Percentiles rank a stretch among this genome's conserved stretches.
These are phyloP conservation scores for Phanerodontia chrysosporium DNA, from an alignment of 768 basidiomycete genomes.

Conservation along the genomic window DNA sequence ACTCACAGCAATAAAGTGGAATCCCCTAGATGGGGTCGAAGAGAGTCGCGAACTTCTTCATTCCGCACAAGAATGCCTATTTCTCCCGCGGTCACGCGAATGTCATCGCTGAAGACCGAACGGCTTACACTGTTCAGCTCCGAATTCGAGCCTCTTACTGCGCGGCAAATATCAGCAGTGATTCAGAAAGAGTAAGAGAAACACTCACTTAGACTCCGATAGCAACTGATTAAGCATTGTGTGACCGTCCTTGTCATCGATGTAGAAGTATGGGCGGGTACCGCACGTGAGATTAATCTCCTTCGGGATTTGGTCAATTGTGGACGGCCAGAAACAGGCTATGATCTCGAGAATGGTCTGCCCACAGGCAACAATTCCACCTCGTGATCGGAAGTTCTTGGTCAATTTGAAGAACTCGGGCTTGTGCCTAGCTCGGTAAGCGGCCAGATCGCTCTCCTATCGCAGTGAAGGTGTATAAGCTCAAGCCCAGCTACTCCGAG, in stretches of 20 bases:
- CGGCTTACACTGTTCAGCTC: constrained; percentile 57
- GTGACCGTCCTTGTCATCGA: constrained; percentile 39
- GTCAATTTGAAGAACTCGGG: constrained; percentile 52
- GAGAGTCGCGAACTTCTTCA: constrained; percentile 41
- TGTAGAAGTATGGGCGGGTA: constrained; percentile 51
- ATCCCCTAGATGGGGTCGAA: constrained; percentile 48
- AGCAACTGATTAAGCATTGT: constrained; percentile 53
- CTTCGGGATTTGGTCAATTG: constrained; percentile 54
- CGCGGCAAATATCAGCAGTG: background rate
- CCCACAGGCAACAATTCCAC: constrained; percentile 72
- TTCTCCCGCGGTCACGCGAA: background rate
- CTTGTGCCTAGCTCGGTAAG: background rate
- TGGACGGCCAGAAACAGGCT: constrained; percentile 54
- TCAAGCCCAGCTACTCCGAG: background rate
- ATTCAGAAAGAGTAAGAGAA: no score
- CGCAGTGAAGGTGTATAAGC: background rate
- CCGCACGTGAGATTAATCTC: constrained; percentile 57
- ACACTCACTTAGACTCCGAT: constrained; percentile 42
- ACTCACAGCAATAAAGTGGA: constrained; percentile 58
- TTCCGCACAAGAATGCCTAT: constrained; percentile 70
- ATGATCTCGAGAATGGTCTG: constrained; percentile 62
- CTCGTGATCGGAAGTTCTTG: constrained; percentile 67
- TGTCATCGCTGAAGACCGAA: background rate
- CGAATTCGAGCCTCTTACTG: constrained; percentile 54
- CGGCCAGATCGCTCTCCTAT: background rate